Evolutionary conservation across 2,329 filamentous ascomycete genomes (phyloP).

Genomic region (Colletotrichum endophyticum): DNA sequence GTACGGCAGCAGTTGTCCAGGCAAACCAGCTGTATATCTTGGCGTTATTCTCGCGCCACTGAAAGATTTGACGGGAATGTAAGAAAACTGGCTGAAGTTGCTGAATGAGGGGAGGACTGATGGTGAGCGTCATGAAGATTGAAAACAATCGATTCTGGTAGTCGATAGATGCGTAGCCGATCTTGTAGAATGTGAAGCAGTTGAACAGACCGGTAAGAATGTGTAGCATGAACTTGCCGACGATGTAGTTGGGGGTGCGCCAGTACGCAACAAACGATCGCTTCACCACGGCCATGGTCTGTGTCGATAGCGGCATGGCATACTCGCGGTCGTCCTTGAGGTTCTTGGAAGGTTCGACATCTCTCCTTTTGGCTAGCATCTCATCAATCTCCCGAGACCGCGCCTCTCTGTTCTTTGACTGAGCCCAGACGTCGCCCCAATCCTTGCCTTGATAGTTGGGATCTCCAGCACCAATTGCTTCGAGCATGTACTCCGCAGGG

Average conservation of each 20-base stretch:
- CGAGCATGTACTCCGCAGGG: slow-evolving; percentile 61
- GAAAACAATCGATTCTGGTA: slow-evolving; percentile 77
- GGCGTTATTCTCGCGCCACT: slow-evolving; percentile 74
- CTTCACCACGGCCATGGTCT: slow-evolving; percentile 58
- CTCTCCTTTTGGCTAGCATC: slow-evolving; percentile 51
- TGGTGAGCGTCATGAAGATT: slow-evolving; percentile 78
- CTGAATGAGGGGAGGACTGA: slow-evolving; percentile 76
- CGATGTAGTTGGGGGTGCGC: slow-evolving; percentile 67
- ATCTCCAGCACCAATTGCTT: slow-evolving; percentile 65
- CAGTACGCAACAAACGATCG: slow-evolving; percentile 69
- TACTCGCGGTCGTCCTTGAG: slow-evolving; percentile 63
- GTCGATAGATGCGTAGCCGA: slow-evolving; percentile 62
- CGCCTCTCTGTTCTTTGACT: slow-evolving; percentile 52
- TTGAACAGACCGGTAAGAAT: slow-evolving; percentile 71
- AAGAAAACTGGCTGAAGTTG: slow-evolving; percentile 78
- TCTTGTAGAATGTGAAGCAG: slow-evolving; percentile 72
- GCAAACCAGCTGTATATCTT: slow-evolving; percentile 83
- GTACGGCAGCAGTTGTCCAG: slow-evolving; percentile 67
- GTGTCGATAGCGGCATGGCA: slow-evolving; percentile 61
- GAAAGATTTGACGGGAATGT: slow-evolving; percentile 69
- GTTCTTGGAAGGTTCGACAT: slow-evolving; percentile 37
- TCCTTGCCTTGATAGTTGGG: slow-evolving; percentile 65
- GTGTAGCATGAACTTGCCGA: slow-evolving; percentile 67
- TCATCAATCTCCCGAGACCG: slow-evolving; percentile 56
- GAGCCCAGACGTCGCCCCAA: slow-evolving; percentile 66